A percentile compares a stretch with the other conserved stretches of the same genome.
These are phyloP conservation scores for Pichia exigua DNA, from an alignment of 805 yeast species.

Conservation along the genomic window DNA sequence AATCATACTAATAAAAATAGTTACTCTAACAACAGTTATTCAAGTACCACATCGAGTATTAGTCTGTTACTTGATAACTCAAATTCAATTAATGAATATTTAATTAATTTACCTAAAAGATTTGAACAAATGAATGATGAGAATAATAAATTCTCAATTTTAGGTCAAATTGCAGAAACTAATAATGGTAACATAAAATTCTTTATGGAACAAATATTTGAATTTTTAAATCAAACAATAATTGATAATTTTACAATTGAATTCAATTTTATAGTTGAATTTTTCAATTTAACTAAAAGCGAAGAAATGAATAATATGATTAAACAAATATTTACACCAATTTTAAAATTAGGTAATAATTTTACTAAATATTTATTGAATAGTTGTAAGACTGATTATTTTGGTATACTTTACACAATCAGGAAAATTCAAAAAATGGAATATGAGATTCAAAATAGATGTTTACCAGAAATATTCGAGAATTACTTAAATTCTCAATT, in stretches of 20 bases:
- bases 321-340: slow-evolving; percentile 44
- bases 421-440: slow-evolving; percentile 60
- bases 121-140: slow-evolving; percentile 38
- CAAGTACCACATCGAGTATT: background rate
- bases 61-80: slow-evolving; percentile 8
- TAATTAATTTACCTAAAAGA: slow-evolving; percentile 50
- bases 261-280: slow-evolving; percentile 62
- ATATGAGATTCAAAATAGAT: slow-evolving; percentile 57
- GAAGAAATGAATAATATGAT: slow-evolving; percentile 38
- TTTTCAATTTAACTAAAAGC: slow-evolving; percentile 44
- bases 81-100: slow-evolving; percentile 43
- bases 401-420: slow-evolving; percentile 71
- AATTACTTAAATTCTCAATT: slow-evolving; percentile 60
- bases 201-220: slow-evolving; percentile 66
- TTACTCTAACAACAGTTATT: background rate
- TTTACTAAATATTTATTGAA: slow-evolving; percentile 36
- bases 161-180: slow-evolving; percentile 80
- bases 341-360: slow-evolving; percentile 41
- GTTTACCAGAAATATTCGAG: slow-evolving; percentile 56
- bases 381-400: slow-evolving; percentile 47
- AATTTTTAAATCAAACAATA: slow-evolving; percentile 65
- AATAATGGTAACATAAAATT: slow-evolving; percentile 43
- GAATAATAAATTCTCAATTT: slow-evolving; percentile 55
- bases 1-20: slow-evolving; percentile 10
- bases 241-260: slow-evolving; percentile 74